Evolutionary conservation across 805 yeast genomes (phyloP).

Genomic region (Kregervanrija pseudodelftensis): DNA sequence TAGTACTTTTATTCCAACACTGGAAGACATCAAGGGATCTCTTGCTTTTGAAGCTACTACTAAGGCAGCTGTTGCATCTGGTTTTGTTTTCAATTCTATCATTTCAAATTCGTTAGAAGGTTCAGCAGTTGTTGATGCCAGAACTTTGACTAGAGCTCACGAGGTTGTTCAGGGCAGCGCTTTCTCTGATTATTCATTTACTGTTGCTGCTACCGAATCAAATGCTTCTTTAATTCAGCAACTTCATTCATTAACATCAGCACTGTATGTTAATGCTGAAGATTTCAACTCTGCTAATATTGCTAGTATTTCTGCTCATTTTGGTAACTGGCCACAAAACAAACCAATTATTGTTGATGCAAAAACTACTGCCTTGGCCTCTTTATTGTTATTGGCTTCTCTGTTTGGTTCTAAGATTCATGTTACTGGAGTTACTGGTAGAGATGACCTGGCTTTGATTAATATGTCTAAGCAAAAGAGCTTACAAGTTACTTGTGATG

Average conservation of each 20-base stretch:
- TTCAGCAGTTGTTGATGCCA: slow-evolving; percentile 54
- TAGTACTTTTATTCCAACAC: slow-evolving; percentile 68
- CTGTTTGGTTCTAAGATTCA: slow-evolving; percentile 80
- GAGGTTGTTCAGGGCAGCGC: slow-evolving; percentile 49
- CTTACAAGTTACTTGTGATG: slow-evolving; percentile 83
- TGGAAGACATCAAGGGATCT: slow-evolving; percentile 40
- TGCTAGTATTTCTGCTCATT: slow-evolving; percentile 71
- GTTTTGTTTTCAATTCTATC: slow-evolving; percentile 81
- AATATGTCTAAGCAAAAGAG: slow-evolving; percentile 79
- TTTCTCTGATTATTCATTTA: slow-evolving; percentile 74
- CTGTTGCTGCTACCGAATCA: slow-evolving; percentile 73
- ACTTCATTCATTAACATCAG: slow-evolving; percentile 61
- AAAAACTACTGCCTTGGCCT: slow-evolving; percentile 85
- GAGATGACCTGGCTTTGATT: slow-evolving; percentile 77
- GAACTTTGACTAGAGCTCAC: slow-evolving; percentile 58
- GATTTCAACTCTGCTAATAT: slow-evolving; percentile 63
- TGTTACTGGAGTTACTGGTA: slow-evolving; percentile 76
- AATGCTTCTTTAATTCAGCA: slow-evolving; percentile 58
- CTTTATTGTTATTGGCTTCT: slow-evolving; percentile 81
- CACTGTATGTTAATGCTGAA: slow-evolving; percentile 76
- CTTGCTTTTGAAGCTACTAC: slow-evolving; percentile 61
- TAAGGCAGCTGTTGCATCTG: slow-evolving; percentile 68
- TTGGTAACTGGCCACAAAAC: slow-evolving; percentile 73
- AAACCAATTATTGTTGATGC: slow-evolving; percentile 93
- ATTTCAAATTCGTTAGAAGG: slow-evolving; percentile 67